Evolutionary conservation across 441 rosid species (phyloP), one percentile per base, ranked within the genome.

Genomic region (Melastoma candidum): DNA sequence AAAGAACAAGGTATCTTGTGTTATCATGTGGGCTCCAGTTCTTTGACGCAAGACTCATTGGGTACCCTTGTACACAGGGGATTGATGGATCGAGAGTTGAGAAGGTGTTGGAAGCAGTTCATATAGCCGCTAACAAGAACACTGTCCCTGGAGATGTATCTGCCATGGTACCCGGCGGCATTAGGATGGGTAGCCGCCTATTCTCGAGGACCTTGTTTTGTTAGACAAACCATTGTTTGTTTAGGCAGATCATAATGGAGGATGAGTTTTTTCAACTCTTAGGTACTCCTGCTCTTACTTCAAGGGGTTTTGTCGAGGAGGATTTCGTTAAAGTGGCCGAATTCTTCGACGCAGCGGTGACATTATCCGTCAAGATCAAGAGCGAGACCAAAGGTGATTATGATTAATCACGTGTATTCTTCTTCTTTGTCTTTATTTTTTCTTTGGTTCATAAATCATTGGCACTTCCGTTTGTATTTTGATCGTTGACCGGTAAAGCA

Each of bases 221-320:
- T 53, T 17, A 7, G 36, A 29, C 7, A 7, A 29, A 2, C 36
- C 36, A 3, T 29, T 29, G 36, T 29, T 29, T 27, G 32, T 17
- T 29, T 29, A 29, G 36, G 36, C 7, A 3, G 36, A 29, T 29
- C 36, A 29, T 29, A 29, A 29, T 29, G 36, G 3, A 7, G 36
- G 12, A 9, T 14, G 1, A 45, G 1, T 3, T 44, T 24, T n/a
- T 12, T 17, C 10, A 24, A 17, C 26, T 44, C 56, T 49, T 74
- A 88, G 96, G 96, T 64, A 88, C 97, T 11, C 95, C 95, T 45
- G 96, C 97, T 65, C 95, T 85, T 61, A 85, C 95, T 54, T 85
- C 97, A 0, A 77, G 97, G 76, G 97, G 97, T 57, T 88, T 85
- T 63, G 70, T 83, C 26, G 97, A 88, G 70, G 97, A 81, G 71